Base-by-base conservation (phyloP, 305 asterid genomes). In the Rubia balearica region DNA sequence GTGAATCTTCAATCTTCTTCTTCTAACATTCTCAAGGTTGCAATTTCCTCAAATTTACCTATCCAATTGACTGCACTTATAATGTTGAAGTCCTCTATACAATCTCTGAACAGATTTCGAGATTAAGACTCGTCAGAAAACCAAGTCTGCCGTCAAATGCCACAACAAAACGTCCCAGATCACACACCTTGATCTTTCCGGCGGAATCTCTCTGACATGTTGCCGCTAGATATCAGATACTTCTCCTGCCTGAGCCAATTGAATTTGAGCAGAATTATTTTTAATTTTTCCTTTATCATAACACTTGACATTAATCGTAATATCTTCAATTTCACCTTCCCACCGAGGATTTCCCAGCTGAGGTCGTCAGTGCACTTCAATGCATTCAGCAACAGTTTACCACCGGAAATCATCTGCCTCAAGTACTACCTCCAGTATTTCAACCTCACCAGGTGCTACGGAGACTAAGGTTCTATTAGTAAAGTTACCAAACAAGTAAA, bases 301-400 rank as follows among this genome's bases (percentile, higher is more conserved):
- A 79, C 82, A 0, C 88, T 93, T 17, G 98, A 93, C 70, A 75
- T 93, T 17, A 86, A 80, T 71, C 92, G 83, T 81, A 93, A 93
- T 71, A 0, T 2, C 21, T 90, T 90, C 80, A 85, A 85, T 64
- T 88, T 96, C 3, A 82, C 83, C 10, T 88, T 93, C 62, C 80
- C 98, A 2, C 69, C 74, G 0, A 96, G 96, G 0, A 68, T 83
- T 6, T 89, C 95, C 0, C 82, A 76, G 14, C 91, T 89, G 68
- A 75, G 81, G 63, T 85, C 85, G 0, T 85, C 90, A 55, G 41
- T 69, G 0, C 76, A 38, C 46, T 67, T 93, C 3, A 75, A 85
- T 70, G 96, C 90, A 51, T 93, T 73, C 79, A 90, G 96, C 84
- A 93, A 93, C 80, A 78, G 78, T 81, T 88, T 93, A 69, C 95